Percentiles rank a stretch among this genome's conserved stretches.
phyloP scores from a whole-genome alignment of 1,139 yeast genomes.

The Candida frijolesensis region DNA sequence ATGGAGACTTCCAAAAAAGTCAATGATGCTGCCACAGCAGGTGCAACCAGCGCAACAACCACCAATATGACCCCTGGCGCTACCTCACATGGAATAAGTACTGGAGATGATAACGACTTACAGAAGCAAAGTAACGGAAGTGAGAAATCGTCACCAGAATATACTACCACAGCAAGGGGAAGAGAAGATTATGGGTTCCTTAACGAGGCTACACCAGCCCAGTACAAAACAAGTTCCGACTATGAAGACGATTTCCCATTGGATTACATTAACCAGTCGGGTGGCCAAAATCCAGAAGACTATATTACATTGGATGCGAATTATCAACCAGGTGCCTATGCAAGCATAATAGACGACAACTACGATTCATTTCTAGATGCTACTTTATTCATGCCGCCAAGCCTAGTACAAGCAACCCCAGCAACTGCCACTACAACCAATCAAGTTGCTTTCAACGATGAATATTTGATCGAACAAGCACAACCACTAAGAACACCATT shows the following conservation, averaged over 20 bases:
- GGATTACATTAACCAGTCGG: slow-evolving; percentile 48
- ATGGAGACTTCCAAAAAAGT: slow-evolving; percentile 34
- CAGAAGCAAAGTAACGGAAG: slow-evolving; percentile 8
- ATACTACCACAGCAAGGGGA: slow-evolving; percentile 16
- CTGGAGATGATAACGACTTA: slow-evolving; percentile 5
- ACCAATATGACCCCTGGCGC: neutral
- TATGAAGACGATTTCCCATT: slow-evolving; percentile 69
- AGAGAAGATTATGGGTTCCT: slow-evolving; percentile 24
- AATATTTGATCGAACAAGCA: slow-evolving; percentile 51
- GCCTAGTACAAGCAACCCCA: slow-evolving; percentile 3
- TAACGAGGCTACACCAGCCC: slow-evolving; percentile 28
- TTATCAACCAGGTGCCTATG: slow-evolving; percentile 25
- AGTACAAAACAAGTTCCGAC: slow-evolving; percentile 24
- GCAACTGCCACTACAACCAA: slow-evolving; percentile 19
- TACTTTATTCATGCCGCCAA: slow-evolving; percentile 22
- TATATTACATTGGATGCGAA: slow-evolving; percentile 38
- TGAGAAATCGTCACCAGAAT: slow-evolving; percentile 23
- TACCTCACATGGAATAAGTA: neutral
- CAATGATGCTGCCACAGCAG: slow-evolving; percentile 8
- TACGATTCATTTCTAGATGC: slow-evolving; percentile 34
- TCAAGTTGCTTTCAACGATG: slow-evolving; percentile 43
- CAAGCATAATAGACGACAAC: slow-evolving; percentile 27
- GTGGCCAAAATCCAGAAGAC: slow-evolving; percentile 24
- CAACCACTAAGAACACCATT: slow-evolving; percentile 37
- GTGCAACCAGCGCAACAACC: slow-evolving; percentile 1